Evolutionary conservation across 305 asterid species (phyloP), one percentile per base, ranked within the genome.

Genomic region (Fraxinus dipetala): DNA sequence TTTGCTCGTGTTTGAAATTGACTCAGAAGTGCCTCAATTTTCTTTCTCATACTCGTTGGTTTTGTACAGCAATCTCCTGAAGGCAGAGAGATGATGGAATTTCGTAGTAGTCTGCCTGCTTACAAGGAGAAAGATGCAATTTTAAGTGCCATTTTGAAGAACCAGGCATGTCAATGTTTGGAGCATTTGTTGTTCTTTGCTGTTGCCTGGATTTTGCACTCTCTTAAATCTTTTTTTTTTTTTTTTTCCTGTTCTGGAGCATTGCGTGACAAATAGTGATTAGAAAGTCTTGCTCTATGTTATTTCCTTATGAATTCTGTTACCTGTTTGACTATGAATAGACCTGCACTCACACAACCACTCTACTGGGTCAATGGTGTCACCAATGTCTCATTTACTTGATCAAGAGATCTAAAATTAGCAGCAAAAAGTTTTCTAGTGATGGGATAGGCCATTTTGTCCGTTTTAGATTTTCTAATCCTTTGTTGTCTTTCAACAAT

Each of bases 81-180:
- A 85, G 99, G 99, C 75, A 90, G 84, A 89, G 89, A 86, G 86
- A 92, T 92, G 87, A 84, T 93, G 91, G 89, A 88, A 79, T 93
- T 94, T 82, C 97, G 98, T 59, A 74, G 84, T 72, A 89, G 86
- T 83, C 97, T 96, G 77, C 99, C 99, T 73, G 96, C 94, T 81
- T 94, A 90, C 78, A 91, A 92, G 84, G 97, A 94, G 91, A 96
- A 86, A 88, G 94, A 90, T 70, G 79, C 94, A 80, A 87, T 96
- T 84, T 88, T 96, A 84, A 90, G 89, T 87, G 89, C 92, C 86
- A 93, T 96, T 87, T 89, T 92, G 81, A 86, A 82, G 82, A 91
- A 93, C 85, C 98, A 94, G 98, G 99, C 93, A 89, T 1, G 24
- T 56, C 80, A 82, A 79, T 72, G 59, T 80, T 79, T 82, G 78